Conservation (phyloP, 2,329 filamentous ascomycete genomes). For the Botryotinia convoluta region DNA sequence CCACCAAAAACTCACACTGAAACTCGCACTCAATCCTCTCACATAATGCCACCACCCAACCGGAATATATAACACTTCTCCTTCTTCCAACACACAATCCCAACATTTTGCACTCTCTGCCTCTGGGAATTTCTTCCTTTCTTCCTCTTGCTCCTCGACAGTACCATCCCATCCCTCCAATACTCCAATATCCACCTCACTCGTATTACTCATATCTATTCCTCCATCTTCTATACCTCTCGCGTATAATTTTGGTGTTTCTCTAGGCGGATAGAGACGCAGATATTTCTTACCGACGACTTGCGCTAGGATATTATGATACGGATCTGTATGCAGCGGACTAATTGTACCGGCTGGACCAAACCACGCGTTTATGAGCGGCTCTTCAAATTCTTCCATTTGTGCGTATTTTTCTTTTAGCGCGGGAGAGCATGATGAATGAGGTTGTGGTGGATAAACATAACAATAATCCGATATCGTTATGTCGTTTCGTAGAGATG, state of each 20-base stretch:
- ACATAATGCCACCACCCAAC: constrained; percentile 99
- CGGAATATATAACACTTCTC: constrained; percentile 86
- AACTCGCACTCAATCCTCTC: constrained; percentile 77
- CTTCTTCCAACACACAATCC: constrained; percentile 76
- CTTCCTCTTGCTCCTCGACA: constrained; percentile 24
- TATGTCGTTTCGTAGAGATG: constrained; percentile 72
- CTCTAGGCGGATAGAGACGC: constrained; percentile 73
- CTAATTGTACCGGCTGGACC: constrained; percentile 86
- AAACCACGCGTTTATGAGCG: constrained; percentile 87
- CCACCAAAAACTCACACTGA: constrained; percentile 98
- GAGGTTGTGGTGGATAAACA: constrained; percentile 58
- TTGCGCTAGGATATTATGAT: constrained; percentile 89
- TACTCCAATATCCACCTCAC: constrained; percentile 70
- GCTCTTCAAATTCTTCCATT: constrained; percentile 50
- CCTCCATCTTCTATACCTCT: constrained; percentile 60
- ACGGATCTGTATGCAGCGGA: constrained; percentile 88
- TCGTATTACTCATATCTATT: constrained; percentile 93
- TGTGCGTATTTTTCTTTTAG: constrained; percentile 39
- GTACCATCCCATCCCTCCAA: constrained; percentile 58
- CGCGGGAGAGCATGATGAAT: constrained; percentile 48
- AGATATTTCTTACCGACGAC: constrained; percentile 90
- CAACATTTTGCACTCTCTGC: constrained; percentile 41
- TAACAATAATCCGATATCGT: constrained; percentile 82
- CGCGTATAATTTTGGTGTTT: constrained; percentile 58
- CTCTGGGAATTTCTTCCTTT: constrained; percentile 28